Base-by-base conservation (phyloP, 441 rosid genomes). In the Geranium incanum region DNA sequence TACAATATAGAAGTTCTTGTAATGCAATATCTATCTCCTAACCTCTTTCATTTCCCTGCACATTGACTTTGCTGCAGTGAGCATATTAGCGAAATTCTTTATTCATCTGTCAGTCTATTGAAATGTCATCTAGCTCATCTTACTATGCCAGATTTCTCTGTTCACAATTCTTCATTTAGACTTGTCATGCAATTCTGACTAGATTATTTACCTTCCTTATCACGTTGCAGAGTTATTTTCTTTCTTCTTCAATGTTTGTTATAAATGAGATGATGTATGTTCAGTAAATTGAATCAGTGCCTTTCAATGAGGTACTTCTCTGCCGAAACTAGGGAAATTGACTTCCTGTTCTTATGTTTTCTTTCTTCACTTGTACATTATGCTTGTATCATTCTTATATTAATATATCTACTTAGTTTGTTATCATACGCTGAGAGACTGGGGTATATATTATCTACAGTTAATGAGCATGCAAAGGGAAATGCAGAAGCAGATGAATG, bases 401-500 rank as follows among this genome's bases (percentile, higher is more conserved):
- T 6, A 1, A 16, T 57, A 5, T 55, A n/a, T 57, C 3, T 57
- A 15, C 64, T 57, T 33, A 66, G 21, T 21, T 21, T 48, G 65
- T 36, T 45, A 69, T 63, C 55, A 7, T 72, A 15, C n/a, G 21
- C 36, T 60, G 39, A 37, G 59, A 60, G 59, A 60, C 57, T 52
- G 9, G 11, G 33, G 69, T 52, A 67, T 48, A 62, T 69, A 41
- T 59, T 13, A 66, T 60, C 59, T 57, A 68, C 80, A 84, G 88
- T 60, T 78, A 57, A 68, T 81, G 76, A 73, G 68, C 70, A 62
- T 70, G 77, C 88, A 84, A 72, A 82, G 78, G 74, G 88, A 84
- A 71, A 82, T 79, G 79, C 84, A 82, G 78, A 82, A 78, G 83
- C 88, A 82, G 73, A 74, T 84, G 83, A 70, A 78, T 67, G 70